Evolutionary conservation across 2,329 filamentous ascomycete genomes (phyloP).

Genomic region (Cryphonectria radicalis): DNA sequence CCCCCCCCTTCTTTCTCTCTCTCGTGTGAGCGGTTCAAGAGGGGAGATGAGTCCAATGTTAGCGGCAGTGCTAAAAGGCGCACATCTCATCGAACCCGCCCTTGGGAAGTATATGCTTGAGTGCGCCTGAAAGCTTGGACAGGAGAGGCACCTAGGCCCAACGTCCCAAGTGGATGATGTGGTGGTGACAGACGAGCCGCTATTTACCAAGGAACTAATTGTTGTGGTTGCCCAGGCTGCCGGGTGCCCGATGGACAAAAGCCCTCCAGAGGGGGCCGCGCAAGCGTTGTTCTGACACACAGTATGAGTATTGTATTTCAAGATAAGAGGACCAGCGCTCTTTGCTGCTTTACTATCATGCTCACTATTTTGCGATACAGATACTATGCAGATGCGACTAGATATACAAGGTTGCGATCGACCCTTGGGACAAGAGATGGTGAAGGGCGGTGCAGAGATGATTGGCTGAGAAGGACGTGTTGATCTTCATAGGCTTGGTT

Average conservation of each 20-base stretch:
- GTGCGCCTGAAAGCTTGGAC: neutral
- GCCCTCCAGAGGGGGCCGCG: constrained; percentile 9
- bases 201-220: constrained; percentile 10
- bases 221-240: constrained; percentile 12
- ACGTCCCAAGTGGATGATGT: constrained; percentile 1
- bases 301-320: neutral
- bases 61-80: neutral
- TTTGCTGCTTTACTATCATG: neutral
- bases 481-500: neutral
- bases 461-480: neutral
- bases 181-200: neutral
- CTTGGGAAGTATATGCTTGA: neutral
- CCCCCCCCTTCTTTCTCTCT: neutral
- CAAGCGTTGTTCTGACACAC: constrained; percentile 11
- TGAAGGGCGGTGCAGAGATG: neutral
- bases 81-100: neutral
- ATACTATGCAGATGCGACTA: neutral
- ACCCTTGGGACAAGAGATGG: neutral
- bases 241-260: constrained; percentile 23
- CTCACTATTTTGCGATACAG: neutral
- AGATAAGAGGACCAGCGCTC: constrained; percentile 1
- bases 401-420: neutral
- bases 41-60: neutral
- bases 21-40: neutral
- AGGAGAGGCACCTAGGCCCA: neutral